These are phyloP conservation scores for Paracorniculantispora psalliotae DNA, from an alignment of 2,329 filamentous ascomycete genomes.

Conservation along the genomic window DNA sequence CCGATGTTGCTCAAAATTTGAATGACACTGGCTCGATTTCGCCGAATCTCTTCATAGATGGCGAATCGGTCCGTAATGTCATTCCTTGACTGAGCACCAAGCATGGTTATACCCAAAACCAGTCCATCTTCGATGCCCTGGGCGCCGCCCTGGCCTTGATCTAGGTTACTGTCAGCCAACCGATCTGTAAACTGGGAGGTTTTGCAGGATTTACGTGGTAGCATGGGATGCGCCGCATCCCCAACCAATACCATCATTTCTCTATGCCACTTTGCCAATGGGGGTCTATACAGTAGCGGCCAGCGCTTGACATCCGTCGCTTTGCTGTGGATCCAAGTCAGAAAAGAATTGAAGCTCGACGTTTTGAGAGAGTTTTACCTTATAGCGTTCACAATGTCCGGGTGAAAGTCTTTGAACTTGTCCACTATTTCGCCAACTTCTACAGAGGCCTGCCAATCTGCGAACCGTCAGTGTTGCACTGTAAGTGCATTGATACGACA, in stretches of 20 bases:
- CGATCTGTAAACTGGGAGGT: background rate
- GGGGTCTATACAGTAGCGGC: constrained; percentile 31
- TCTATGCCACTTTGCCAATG: constrained; percentile 28
- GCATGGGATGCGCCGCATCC: constrained; percentile 35
- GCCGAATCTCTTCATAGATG: constrained; percentile 23
- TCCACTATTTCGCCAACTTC: constrained; percentile 25
- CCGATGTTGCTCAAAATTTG: constrained; percentile 36
- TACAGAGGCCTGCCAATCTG: constrained; percentile 29
- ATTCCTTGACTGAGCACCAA: constrained; percentile 16
- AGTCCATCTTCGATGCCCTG: constrained; percentile 33
- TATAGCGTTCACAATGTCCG: constrained; percentile 23
- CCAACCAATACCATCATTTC: constrained; percentile 29
- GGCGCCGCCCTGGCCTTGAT: constrained; percentile 35
- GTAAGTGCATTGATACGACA: background rate
- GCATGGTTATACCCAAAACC: constrained; percentile 27
- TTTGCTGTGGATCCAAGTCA: constrained; percentile 20
- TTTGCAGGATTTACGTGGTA: constrained; percentile 28
- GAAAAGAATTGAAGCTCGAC: background rate
- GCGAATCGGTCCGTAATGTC: constrained; percentile 22
- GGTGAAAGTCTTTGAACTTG: constrained; percentile 25
- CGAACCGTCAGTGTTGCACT: background rate
- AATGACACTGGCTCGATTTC: constrained; percentile 28
- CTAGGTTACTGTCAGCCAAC: constrained; percentile 18
- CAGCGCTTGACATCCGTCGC: constrained; percentile 31
- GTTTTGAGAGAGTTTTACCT: background rate